These are phyloP conservation scores for Carpinus fangiana DNA, from an alignment of 306 rosid species.

Conservation along the genomic window DNA sequence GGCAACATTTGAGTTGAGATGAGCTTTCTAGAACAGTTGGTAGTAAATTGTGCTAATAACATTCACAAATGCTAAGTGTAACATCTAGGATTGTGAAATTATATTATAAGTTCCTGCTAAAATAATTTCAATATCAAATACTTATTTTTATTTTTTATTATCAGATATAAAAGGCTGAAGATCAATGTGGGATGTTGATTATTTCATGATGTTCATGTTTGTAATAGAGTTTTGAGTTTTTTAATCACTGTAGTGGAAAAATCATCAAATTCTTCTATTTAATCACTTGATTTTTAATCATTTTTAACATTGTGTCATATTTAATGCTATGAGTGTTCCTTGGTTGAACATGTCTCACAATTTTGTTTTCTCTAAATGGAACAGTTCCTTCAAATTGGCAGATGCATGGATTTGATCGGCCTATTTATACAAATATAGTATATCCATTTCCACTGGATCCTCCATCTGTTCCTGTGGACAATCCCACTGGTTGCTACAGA, in stretches of 20 bases:
- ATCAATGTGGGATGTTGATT: not conserved
- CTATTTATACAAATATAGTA: constrained; percentile 73
- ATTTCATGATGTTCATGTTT: not conserved
- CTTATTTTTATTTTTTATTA: not conserved
- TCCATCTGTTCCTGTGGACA: constrained; percentile 64
- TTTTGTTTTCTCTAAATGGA: constrained; percentile 34
- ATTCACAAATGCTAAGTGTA: not conserved
- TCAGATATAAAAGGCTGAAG: not conserved
- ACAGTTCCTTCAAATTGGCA: constrained; percentile 99
- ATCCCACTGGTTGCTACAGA: constrained; percentile 97
- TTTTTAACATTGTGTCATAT: not conserved
- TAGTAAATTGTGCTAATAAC: not conserved
- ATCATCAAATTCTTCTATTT: not conserved
- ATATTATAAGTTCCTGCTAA: not conserved
- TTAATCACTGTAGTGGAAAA: not conserved
- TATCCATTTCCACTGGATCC: constrained; percentile 92
- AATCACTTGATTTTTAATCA: not conserved
- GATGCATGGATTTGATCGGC: constrained; percentile 84
- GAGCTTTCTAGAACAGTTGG: not conserved
- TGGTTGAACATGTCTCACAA: constrained; percentile 25
- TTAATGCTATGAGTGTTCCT: constrained; percentile 5
- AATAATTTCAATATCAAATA: not conserved
- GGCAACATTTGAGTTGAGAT: not conserved
- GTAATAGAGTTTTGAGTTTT: not conserved
- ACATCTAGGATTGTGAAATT: not conserved